A percentile compares a stretch with the other conserved stretches of the same genome.
Evolutionary conservation across 2,329 filamentous ascomycete species (phyloP).

Genomic region (Exophiala calicioides): DNA sequence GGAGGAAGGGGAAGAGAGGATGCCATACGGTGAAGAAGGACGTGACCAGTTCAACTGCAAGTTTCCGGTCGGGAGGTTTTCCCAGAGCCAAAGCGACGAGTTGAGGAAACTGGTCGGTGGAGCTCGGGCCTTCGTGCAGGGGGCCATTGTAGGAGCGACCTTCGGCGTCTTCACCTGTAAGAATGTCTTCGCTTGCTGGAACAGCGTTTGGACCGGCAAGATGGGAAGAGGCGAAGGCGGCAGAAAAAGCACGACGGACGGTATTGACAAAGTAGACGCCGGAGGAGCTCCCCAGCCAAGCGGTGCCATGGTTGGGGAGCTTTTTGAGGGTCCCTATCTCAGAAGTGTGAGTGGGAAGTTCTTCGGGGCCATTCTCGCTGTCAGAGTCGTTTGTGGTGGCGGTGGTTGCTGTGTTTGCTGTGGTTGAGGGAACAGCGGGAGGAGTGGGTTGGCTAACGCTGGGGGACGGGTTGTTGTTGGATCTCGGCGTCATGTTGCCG

Average conservation of each 20-base stretch:
- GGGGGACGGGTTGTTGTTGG: constrained; percentile 23
- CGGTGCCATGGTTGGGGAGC: constrained; percentile 47
- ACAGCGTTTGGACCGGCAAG: constrained; percentile 25
- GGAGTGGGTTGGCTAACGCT: constrained; percentile 26
- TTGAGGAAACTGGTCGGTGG: constrained; percentile 32
- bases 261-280: constrained; percentile 58
- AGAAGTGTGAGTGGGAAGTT: constrained; percentile 34
- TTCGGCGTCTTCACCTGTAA: constrained; percentile 32
- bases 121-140: constrained; percentile 24
- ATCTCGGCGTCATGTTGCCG: constrained; percentile 22
- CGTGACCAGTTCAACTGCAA: constrained; percentile 48
- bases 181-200: constrained; percentile 33
- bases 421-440: constrained; percentile 22
- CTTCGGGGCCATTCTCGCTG: constrained; percentile 26
- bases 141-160: constrained; percentile 31
- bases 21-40: constrained; percentile 56
- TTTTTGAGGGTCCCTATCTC: constrained; percentile 48
- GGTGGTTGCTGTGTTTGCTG: constrained; percentile 20
- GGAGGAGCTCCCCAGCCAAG: constrained; percentile 55
- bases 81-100: constrained; percentile 35
- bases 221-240: constrained; percentile 33
- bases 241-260: constrained; percentile 53
- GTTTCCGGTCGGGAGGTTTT: constrained; percentile 29
- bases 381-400: constrained; percentile 24
- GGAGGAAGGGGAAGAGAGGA: constrained; percentile 55